Conservation (phyloP, 257 asterid genomes). For the Anisodus acutangulus region DNA sequence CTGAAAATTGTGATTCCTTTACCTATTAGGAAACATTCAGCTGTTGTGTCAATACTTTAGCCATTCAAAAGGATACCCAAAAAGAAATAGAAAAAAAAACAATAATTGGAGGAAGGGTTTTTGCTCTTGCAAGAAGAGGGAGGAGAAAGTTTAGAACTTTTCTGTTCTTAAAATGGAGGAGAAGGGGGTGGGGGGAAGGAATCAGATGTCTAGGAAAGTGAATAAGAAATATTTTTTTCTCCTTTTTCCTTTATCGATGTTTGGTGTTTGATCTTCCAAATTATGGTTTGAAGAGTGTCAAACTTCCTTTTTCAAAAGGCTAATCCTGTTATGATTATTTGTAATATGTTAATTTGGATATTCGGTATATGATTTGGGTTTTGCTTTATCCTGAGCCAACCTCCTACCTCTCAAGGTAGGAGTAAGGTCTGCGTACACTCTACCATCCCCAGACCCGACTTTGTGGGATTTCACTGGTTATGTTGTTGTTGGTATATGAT, state of each 20-base stretch:
- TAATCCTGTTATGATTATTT: constrained; percentile 17
- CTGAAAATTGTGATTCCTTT: neutral
- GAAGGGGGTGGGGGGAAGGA: neutral
- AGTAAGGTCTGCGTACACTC: too few species aligned
- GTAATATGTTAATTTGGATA: neutral
- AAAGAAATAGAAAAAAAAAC: neutral
- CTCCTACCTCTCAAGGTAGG: too few species aligned
- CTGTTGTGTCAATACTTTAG: neutral
- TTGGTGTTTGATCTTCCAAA: neutral
- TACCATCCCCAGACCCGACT: too few species aligned
- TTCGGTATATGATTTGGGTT: too few species aligned
- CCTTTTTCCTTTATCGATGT: neutral
- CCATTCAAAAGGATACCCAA: neutral
- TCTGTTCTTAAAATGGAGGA: neutral
- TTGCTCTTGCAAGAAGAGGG: neutral
- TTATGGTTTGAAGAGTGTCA: neutral
- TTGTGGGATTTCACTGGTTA: too few species aligned
- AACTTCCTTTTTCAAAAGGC: neutral
- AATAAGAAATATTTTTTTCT: neutral
- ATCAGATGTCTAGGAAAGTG: neutral
- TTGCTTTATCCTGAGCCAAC: too few species aligned
- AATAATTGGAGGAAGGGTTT: neutral
- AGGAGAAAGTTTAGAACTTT: neutral
- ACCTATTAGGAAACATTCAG: too few species aligned
- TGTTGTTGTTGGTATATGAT: neutral